Conservation (phyloP, 1,284 basidiomycete species). For the Cryptococcus sp. region DNA sequence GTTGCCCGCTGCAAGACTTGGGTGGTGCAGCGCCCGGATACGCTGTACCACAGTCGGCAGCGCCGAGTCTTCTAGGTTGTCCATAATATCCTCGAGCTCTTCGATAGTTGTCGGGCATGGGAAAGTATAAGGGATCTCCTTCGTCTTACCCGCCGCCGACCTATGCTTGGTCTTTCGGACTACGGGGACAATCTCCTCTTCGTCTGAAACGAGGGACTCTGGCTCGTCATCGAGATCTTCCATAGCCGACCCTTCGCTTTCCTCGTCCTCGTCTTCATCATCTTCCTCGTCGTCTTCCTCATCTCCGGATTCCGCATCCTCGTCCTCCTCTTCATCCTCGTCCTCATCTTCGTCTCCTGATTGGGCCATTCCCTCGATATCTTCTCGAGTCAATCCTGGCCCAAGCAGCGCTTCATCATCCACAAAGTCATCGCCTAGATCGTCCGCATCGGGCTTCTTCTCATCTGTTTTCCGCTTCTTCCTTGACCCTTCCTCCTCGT, state of each 20-base stretch:
- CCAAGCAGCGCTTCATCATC: slow-evolving; percentile 57
- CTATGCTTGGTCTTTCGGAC: slow-evolving; percentile 24
- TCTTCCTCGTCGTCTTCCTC: slow-evolving; percentile 41
- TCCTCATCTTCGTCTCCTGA: slow-evolving; percentile 41
- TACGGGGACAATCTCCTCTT: slow-evolving; percentile 20
- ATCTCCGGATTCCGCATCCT: slow-evolving; percentile 39
- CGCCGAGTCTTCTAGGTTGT: slow-evolving; percentile 67
- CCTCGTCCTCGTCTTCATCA: slow-evolving; percentile 46
- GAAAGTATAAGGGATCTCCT: slow-evolving; percentile 88
- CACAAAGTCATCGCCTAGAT: slow-evolving; percentile 87
- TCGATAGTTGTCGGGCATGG: slow-evolving; percentile 82
- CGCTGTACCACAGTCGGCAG: slow-evolving; percentile 84
- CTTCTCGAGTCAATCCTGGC: slow-evolving; percentile 57
- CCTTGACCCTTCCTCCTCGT: slow-evolving; percentile 57
- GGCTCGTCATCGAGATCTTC: slow-evolving; percentile 43
- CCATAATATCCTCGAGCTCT: slow-evolving; percentile 81
- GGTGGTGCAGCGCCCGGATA: slow-evolving; percentile 86
- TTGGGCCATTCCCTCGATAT: slow-evolving; percentile 41
- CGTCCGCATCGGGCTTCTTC: slow-evolving; percentile 68
- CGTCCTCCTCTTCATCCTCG: slow-evolving; percentile 38
- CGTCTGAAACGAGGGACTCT: slow-evolving; percentile 48
- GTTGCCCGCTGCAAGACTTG: slow-evolving; percentile 86
- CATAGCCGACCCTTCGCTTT: slow-evolving; percentile 30
- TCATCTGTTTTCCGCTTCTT: slow-evolving; percentile 54
- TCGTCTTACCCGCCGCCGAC: slow-evolving; percentile 63